A percentile compares a stretch with the other conserved stretches of the same genome.
These are phyloP conservation scores for Spergularia marina DNA, from an alignment of 148 eudicot genomes.

Conservation along the genomic window DNA sequence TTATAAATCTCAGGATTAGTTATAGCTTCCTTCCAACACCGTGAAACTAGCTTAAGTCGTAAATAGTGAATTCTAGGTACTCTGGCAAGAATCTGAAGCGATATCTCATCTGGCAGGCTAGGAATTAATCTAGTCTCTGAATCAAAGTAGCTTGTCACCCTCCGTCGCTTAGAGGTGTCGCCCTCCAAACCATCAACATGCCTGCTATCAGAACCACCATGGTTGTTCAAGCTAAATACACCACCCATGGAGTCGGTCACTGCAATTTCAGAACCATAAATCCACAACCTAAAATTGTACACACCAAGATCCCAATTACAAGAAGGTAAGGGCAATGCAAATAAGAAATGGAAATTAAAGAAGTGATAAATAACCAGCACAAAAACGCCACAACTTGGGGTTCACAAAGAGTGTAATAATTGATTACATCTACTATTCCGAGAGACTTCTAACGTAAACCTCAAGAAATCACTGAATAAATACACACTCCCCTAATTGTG, in stretches of 20 bases:
- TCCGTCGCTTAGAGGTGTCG: conserved; percentile 64
- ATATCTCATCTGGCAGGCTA: conserved; percentile 89
- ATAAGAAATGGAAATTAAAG: background rate
- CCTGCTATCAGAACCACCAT: conserved; percentile 26
- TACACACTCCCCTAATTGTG: too few relatives aligned
- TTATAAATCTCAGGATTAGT: conserved; percentile 59
- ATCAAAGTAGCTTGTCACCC: conserved; percentile 50
- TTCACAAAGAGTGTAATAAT: too few relatives aligned
- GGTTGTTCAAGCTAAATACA: conserved; percentile 45
- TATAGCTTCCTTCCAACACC: conserved; percentile 73
- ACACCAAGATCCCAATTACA: background rate
- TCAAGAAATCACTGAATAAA: too few relatives aligned
- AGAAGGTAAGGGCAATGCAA: background rate
- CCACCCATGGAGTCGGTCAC: conserved; percentile 29
- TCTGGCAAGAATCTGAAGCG: conserved; percentile 85
- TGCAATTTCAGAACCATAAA: conserved; percentile 24
- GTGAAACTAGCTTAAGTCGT: conserved; percentile 63
- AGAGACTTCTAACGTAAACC: too few relatives aligned
- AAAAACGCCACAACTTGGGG: too few relatives aligned
- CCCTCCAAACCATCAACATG: conserved; percentile 32
- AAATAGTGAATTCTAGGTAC: conserved; percentile 66
- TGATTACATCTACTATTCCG: too few relatives aligned
- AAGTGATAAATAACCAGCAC: too few relatives aligned
- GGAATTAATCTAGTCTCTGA: conserved; percentile 71
- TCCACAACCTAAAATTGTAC: conserved; percentile 11